Evolutionary conservation across 1,139 yeast species (phyloP).

Genomic region (Casaregolazyma lundiana): DNA sequence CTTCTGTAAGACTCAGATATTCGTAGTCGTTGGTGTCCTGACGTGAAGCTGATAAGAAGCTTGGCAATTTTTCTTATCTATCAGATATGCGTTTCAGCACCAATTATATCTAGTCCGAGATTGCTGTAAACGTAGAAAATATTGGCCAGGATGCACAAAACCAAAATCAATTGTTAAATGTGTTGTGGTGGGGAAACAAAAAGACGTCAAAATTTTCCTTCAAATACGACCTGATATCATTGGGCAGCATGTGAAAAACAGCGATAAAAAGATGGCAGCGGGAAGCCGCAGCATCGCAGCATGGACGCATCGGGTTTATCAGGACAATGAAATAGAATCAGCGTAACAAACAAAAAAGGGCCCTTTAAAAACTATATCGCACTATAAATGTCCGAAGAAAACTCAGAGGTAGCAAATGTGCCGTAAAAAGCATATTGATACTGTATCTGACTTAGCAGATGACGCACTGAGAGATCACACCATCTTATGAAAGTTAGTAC

Average conservation of each 20-base stretch:
- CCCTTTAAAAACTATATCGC: neutral
- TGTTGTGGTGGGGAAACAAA: neutral
- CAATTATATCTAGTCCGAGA: no score
- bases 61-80: neutral
- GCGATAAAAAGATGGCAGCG: neutral
- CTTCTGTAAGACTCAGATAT: neutral
- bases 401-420: no score
- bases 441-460: conserved; percentile 6
- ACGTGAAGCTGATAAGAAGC: neutral
- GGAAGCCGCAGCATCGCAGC: neutral
- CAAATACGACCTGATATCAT: no score
- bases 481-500: neutral
- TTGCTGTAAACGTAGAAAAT: no score
- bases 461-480: conserved; percentile 5
- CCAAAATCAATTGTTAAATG: neutral
- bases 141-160: no score
- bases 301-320: neutral
- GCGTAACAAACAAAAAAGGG: conserved; percentile 1
- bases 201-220: neutral
- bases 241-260: neutral
- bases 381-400: no score
- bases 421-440: neutral
- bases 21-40: neutral
- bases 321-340: no score
- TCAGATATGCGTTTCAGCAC: neutral